Base-by-base conservation (phyloP, 2,329 filamentous ascomycete species). In the Coleophoma eucalyptorum region DNA sequence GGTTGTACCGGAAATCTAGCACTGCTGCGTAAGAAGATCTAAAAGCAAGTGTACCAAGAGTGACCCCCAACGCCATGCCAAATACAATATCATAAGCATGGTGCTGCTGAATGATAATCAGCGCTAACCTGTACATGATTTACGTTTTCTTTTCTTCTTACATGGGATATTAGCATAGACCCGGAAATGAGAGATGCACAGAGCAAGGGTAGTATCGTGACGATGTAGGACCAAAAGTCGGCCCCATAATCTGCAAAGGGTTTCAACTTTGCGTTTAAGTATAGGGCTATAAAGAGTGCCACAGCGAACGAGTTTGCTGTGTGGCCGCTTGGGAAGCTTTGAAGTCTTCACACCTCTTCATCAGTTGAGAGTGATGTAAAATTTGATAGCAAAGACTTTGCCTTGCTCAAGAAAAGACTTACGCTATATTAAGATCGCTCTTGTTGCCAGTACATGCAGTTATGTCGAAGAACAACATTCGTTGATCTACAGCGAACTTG, bases 201-300 rank as follows among this genome's bases (percentile, higher is more conserved):
- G 0, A 90, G 76, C 2, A 90, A 66, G 0, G 87, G 87, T 0
- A 79, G 74, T 60, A 86, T 84, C 18, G 82, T 70, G 20, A 74
- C 75, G 31, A 84, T 71, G n/a, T 89, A 68, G 69, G 87, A 87
- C 85, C 85, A 89, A 74, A 87, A 80, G 20, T 81, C 72, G 0
- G 86, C 79, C 62, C 88, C 84, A 65, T 86, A 84, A 72, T 88
- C 84, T 58, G 79, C 71, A 58, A 84, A 88, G 46, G 88, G 78
- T 72, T 90, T 90, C 59, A 90, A 75, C 70, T 89, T 89, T 45
- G 83, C 87, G 66, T 90, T 90, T 43, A 90, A 77, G 70, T 89
- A 90, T 3, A 90, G 73, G 55, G 79, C 84, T 2, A 90, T 70
- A 61, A 80, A 90, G 19, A 86, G 75, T 56, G 87, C 84, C 10